These are phyloP conservation scores for Blastocladiella britannica DNA, from an alignment of 192 early-diverging fungal species.

Conservation along the genomic window DNA sequence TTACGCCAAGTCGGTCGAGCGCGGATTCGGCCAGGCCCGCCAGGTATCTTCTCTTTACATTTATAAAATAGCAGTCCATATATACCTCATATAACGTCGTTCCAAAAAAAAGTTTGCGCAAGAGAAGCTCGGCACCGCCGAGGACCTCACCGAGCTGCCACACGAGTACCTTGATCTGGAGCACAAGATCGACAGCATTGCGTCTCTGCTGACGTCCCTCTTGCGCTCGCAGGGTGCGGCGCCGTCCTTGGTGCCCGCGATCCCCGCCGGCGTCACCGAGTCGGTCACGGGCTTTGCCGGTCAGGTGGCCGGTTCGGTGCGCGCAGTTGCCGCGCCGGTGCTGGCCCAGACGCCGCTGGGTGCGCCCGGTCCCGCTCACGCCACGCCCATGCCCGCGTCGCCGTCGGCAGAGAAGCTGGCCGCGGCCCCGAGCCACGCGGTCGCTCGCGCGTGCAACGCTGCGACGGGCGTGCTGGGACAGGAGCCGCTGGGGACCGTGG, in stretches of 20 bases:
- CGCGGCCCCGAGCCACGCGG: slow-evolving; percentile 48
- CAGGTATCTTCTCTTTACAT: neutral
- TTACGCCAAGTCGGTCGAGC: neutral
- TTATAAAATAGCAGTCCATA: too few relatives aligned
- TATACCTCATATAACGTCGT: too few relatives aligned
- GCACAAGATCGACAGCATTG: slow-evolving; percentile 9
- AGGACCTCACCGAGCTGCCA: slow-evolving; percentile 80
- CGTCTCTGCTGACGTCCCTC: slow-evolving; percentile 11
- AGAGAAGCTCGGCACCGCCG: slow-evolving; percentile 59
- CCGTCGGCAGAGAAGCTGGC: slow-evolving; percentile 13
- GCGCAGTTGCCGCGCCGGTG: too few relatives aligned
- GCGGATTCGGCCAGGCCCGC: slow-evolving; percentile 1
- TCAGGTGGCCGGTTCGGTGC: too few relatives aligned
- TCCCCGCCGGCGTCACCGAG: slow-evolving; percentile 44
- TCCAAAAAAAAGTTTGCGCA: slow-evolving; percentile 48
- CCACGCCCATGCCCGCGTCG: too few relatives aligned
- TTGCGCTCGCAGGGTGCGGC: slow-evolving; percentile 55
- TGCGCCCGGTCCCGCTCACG: too few relatives aligned
- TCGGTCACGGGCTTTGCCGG: slow-evolving; percentile 50
- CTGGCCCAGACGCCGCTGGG: too few relatives aligned
- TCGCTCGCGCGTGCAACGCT: slow-evolving; percentile 43
- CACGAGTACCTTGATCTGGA: slow-evolving; percentile 83
- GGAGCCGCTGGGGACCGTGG: slow-evolving; percentile 67
- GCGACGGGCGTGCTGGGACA: slow-evolving; percentile 47
- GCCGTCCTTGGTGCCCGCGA: slow-evolving; percentile 52